Percentiles rank a stretch among this genome's conserved stretches.
phyloP scores from a whole-genome alignment of 257 asterid genomes.

The Gynochthodes officinalis region DNA sequence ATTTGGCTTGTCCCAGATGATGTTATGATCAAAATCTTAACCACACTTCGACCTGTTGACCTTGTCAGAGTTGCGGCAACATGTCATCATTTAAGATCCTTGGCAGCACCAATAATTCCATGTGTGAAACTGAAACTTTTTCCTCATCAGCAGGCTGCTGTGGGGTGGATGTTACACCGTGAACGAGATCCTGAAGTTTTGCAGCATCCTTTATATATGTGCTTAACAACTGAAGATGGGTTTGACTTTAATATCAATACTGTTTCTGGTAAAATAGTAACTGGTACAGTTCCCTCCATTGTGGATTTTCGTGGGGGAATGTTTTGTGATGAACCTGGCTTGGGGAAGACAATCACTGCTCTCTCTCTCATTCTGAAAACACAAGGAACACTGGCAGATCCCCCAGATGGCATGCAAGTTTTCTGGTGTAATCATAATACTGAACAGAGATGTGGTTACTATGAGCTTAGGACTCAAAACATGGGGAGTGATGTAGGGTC shows the following conservation, averaged over 20 bases:
- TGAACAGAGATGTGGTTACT: slow-evolving; percentile 74
- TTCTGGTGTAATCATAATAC: slow-evolving; percentile 77
- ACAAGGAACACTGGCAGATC: slow-evolving; percentile 76
- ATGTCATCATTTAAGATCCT: slow-evolving; percentile 66
- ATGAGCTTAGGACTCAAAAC: slow-evolving; percentile 55
- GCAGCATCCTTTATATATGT: slow-evolving; percentile 70
- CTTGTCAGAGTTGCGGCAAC: slow-evolving; percentile 70
- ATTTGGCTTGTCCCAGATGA: slow-evolving; percentile 75
- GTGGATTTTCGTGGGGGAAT: slow-evolving; percentile 89
- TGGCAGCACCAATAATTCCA: slow-evolving; percentile 88
- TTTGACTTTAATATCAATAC: slow-evolving; percentile 56
- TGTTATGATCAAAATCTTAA: slow-evolving; percentile 57
- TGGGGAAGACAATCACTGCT: slow-evolving; percentile 95
- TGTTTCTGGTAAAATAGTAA: slow-evolving; percentile 72
- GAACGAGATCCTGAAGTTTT: slow-evolving; percentile 58
- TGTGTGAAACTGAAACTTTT: slow-evolving; percentile 90
- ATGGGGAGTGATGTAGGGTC: slow-evolving; percentile 29
- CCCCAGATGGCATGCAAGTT: slow-evolving; percentile 63
- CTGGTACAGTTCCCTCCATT: slow-evolving; percentile 50
- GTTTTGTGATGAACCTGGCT: slow-evolving; percentile 99
- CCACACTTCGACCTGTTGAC: slow-evolving; percentile 56
- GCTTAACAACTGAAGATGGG: slow-evolving; percentile 68
- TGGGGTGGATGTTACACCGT: slow-evolving; percentile 93
- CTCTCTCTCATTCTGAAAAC: slow-evolving; percentile 83
- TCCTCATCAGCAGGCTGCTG: slow-evolving; percentile 96